These are phyloP conservation scores for Chenopodium album DNA, from an alignment of 148 eudicot species.

Conservation along the genomic window DNA sequence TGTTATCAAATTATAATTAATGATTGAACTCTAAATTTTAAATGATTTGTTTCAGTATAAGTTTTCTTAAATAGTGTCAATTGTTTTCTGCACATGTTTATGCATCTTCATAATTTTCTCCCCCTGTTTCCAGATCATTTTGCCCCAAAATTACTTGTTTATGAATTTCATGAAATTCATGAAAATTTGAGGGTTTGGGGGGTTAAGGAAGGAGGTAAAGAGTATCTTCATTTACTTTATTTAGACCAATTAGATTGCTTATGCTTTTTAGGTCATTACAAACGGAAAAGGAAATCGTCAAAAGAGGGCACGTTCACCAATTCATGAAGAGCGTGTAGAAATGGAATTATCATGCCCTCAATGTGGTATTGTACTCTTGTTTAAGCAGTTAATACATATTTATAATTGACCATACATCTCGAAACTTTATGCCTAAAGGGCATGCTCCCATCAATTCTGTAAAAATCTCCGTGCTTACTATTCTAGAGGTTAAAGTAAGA, in stretches of 20 bases:
- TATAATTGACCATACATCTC: background rate
- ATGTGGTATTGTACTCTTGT: constrained; percentile 57
- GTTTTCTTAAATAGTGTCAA: background rate
- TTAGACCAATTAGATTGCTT: background rate
- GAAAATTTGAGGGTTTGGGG: background rate
- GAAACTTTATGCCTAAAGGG: background rate
- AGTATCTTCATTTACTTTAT: background rate
- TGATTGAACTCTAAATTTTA: background rate
- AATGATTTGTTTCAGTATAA: background rate
- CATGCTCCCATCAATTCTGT: background rate
- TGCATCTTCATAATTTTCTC: background rate
- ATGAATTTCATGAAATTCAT: background rate
- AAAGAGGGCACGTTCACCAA: constrained; percentile 58
- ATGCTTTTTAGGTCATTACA: constrained; percentile 47
- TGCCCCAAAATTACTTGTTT: background rate
- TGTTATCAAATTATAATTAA: background rate
- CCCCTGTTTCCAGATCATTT: background rate
- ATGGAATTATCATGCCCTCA: constrained; percentile 67
- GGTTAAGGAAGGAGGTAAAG: background rate
- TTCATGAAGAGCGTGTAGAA: constrained; percentile 33
- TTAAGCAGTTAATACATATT: background rate
- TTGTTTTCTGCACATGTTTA: background rate
- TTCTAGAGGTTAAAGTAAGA: too few species aligned
- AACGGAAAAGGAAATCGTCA: constrained; percentile 42
- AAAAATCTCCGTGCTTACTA: too few species aligned